Evolutionary conservation across 345 rosid genomes (phyloP), one percentile per base, ranked within the genome.

Genomic region (Populus euphratica): DNA sequence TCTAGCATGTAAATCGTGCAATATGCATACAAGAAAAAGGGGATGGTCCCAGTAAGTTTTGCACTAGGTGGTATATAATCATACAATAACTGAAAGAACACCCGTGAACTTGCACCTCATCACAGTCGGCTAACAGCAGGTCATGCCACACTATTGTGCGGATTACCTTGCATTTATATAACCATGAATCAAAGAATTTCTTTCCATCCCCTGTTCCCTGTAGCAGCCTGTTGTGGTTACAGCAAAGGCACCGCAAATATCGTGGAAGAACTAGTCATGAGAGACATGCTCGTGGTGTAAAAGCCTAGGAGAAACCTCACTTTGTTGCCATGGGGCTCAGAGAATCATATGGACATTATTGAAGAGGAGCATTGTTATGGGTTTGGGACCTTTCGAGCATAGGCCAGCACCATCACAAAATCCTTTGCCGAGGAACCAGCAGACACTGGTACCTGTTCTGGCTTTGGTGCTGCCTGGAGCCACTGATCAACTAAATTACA

Each of bases 381-480:
- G 61, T 77, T 64, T 0, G 72, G 81, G 71, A 36, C 76, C 81
- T 66, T 81, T 18, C 84, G 81, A 63, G 84, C 75, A 52, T 77
- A 81, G 43, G 73, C 75, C 50, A 81, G 78, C 75, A 69, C 81
- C 84, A 81, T 81, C 63, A 81, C 81, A 31, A 73, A 81, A 17
- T 81, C 84, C 67, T 81, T 77, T 1, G 84, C 84, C 11, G 84
- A 77, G 47, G 76, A 81, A 33, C 84, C 84, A 31, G 70, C 54
- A 21, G 81, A 39, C 49, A 81, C 78, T 31, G 70, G 27, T 21
- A 77, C 68, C 21, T 75, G 72, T 44, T 77, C 81, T 0, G 79
- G 70, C 64, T 50, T 73, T 38, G 81, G 41, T 52, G 56, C 47
- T n/a, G 64, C 62, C 50, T 77, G 78, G 29, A 73, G 65, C 84